These are phyloP conservation scores for Termitomyces bulborhizus DNA, from an alignment of 768 basidiomycete species.

Conservation along the genomic window DNA sequence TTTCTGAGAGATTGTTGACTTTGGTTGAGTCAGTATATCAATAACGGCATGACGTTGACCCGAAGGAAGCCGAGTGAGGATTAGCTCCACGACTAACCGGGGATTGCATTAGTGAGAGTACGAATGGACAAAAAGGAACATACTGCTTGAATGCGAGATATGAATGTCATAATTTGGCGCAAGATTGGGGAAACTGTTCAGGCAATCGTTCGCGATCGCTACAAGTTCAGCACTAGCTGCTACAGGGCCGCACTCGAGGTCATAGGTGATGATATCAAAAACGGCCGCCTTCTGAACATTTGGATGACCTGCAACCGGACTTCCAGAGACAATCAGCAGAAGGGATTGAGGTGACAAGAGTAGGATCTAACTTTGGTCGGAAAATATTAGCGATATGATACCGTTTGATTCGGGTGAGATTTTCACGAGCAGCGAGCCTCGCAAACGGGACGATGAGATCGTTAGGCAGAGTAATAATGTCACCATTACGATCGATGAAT, in stretches of 20 bases:
- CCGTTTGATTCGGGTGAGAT: slow-evolving; percentile 69
- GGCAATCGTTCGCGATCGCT: slow-evolving; percentile 56
- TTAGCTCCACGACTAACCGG: slow-evolving; percentile 56
- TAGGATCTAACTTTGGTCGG: slow-evolving; percentile 47
- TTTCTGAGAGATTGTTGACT: slow-evolving; percentile 63
- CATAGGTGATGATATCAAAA: slow-evolving; percentile 80
- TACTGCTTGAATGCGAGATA: slow-evolving; percentile 74
- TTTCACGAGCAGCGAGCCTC: slow-evolving; percentile 68
- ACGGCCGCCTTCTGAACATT: slow-evolving; percentile 67
- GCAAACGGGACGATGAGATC: slow-evolving; percentile 74
- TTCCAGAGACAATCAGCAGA: slow-evolving; percentile 19
- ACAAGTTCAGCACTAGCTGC: slow-evolving; percentile 75
- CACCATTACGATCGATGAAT: slow-evolving; percentile 77
- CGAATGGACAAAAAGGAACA: slow-evolving; percentile 16
- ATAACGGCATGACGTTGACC: slow-evolving; percentile 49
- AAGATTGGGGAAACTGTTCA: slow-evolving; percentile 69
- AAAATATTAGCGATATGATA: slow-evolving; percentile 76
- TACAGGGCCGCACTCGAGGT: slow-evolving; percentile 52
- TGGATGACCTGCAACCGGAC: slow-evolving; percentile 68
- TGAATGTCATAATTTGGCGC: slow-evolving; percentile 66
- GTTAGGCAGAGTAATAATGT: slow-evolving; percentile 66
- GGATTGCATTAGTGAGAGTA: background rate
- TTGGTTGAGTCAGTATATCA: slow-evolving; percentile 61
- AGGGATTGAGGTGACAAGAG: slow-evolving; percentile 5
- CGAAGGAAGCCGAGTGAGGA: slow-evolving; percentile 55